Evolutionary conservation across 73 alveolate species (phyloP), one percentile per base, ranked within the genome.

Genomic region (Uronychia setigera): DNA sequence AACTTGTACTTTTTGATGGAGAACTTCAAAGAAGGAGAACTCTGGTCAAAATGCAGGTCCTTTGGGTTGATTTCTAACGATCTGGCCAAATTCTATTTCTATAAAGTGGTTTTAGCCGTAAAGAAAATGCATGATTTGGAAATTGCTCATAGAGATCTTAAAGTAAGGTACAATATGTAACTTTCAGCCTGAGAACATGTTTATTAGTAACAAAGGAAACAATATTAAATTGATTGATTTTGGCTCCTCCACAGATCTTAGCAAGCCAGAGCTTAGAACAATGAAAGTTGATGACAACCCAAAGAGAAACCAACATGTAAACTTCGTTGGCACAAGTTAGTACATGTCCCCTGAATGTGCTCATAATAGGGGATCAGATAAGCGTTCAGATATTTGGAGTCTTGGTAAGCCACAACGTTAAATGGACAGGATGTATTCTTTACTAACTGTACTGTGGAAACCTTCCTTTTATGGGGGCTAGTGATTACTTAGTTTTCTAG

Each of bases 301-400:
- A 1, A 83, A 84, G 57, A 77, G 95, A 46, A 31, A 58, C n/a
- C 31, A 89, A 77, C 89, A 84, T 60, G 78, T 83, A 0, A 83
- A 89, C 58, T 89, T 89, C 58, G 95, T 89, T 11, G 95, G 95
- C 29, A 89, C 95, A 0, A 83, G 92, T 5, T 34, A 83, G 26
- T 89, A 80, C 57, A 89, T 89, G 95, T 87, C 95, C 30, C 95
- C 95, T 29, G 95, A 89, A 77, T 89, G 95, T 34, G 76, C 59
- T 0, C 83, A 84, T n/a, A 89, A 89, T 34, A 30, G 82, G 32
- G 89, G 85, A 0, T 76, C 92, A 1, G 29, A 33, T 1, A 33
- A 81, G 13, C n/a, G 26, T 0, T 31, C 81, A 28, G 95, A 89
- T 32, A 80, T 89, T 67, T 89, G 95, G 95, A 84, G 92, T 74